Evolutionary conservation across 306 rosid genomes (phyloP).

Genomic region (Alnus glutinosa): DNA sequence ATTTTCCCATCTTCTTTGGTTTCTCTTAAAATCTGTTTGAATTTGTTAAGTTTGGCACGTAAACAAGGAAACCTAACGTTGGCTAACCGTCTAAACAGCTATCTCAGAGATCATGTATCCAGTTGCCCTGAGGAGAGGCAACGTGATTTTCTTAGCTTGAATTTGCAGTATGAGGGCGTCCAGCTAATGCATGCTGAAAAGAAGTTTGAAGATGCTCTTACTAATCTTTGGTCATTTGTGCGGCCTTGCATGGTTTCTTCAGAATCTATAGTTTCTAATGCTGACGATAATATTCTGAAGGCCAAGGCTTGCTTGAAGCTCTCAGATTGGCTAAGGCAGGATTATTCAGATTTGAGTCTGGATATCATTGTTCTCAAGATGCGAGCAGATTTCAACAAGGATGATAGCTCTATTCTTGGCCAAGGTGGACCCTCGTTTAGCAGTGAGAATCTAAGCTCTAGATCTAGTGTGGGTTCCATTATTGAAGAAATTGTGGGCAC

Average conservation of each 20-base stretch:
- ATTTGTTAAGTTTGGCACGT: slow-evolving; percentile 75
- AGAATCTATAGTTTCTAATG: slow-evolving; percentile 39
- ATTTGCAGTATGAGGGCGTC: slow-evolving; percentile 80
- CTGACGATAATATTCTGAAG: slow-evolving; percentile 63
- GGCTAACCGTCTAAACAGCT: slow-evolving; percentile 68
- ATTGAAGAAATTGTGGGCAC: slow-evolving; percentile 82
- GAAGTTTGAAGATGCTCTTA: slow-evolving; percentile 83
- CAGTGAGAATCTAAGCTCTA: slow-evolving; percentile 34
- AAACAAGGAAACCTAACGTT: slow-evolving; percentile 64
- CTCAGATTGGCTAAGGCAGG: slow-evolving; percentile 69
- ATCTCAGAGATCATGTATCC: slow-evolving; percentile 53
- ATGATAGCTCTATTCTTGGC: slow-evolving; percentile 39
- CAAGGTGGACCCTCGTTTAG: slow-evolving; percentile 31
- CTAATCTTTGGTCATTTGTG: slow-evolving; percentile 80
- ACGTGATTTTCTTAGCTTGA: slow-evolving; percentile 49
- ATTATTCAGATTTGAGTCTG: slow-evolving; percentile 55
- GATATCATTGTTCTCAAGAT: slow-evolving; percentile 54
- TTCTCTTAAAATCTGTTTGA: slow-evolving; percentile 66
- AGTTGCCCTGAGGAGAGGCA: slow-evolving; percentile 55
- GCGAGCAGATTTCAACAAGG: slow-evolving; percentile 53
- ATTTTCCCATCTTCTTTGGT: slow-evolving; percentile 65
- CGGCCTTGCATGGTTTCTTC: slow-evolving; percentile 62
- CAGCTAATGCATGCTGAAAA: slow-evolving; percentile 77
- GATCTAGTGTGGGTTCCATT: slow-evolving; percentile 41
- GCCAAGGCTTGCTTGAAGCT: slow-evolving; percentile 95